phyloP scores from a whole-genome alignment of 257 asterid species.

The Solanum medicagineum region DNA sequence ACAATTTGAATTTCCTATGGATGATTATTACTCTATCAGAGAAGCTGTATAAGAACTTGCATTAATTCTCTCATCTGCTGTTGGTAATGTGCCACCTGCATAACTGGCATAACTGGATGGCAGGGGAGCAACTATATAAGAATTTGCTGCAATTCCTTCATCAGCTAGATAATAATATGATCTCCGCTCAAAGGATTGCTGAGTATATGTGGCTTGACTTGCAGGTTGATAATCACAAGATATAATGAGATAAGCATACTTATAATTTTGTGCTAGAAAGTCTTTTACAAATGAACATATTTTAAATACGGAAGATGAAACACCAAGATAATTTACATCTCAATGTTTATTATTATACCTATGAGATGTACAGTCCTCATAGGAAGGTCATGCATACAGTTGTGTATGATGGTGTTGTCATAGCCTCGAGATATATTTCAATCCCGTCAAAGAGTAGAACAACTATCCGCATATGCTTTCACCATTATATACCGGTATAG shows the following conservation, averaged over 20 bases:
- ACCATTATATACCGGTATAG: background rate
- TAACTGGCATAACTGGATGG: no score
- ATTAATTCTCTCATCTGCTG: no score
- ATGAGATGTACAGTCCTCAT: background rate
- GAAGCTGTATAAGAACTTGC: no score
- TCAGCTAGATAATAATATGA: background rate
- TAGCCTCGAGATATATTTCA: background rate
- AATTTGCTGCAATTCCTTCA: background rate
- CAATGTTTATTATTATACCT: background rate
- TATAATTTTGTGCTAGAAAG: background rate
- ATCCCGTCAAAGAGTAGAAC: background rate
- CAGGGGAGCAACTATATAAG: background rate
- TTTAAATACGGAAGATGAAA: background rate
- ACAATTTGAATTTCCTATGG: no score
- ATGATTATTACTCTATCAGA: no score
- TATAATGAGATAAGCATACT: background rate
- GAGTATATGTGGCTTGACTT: background rate
- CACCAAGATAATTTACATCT: background rate
- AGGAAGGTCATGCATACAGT: background rate
- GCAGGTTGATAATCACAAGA: conserved; percentile 2
- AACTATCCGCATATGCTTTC: background rate
- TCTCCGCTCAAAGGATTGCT: background rate
- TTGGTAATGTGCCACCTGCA: no score
- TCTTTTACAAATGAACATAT: background rate
- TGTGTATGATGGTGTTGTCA: background rate